phyloP scores from a whole-genome alignment of 495 filamentous ascomycete genomes.

The Xylaria flabelliformis region DNA sequence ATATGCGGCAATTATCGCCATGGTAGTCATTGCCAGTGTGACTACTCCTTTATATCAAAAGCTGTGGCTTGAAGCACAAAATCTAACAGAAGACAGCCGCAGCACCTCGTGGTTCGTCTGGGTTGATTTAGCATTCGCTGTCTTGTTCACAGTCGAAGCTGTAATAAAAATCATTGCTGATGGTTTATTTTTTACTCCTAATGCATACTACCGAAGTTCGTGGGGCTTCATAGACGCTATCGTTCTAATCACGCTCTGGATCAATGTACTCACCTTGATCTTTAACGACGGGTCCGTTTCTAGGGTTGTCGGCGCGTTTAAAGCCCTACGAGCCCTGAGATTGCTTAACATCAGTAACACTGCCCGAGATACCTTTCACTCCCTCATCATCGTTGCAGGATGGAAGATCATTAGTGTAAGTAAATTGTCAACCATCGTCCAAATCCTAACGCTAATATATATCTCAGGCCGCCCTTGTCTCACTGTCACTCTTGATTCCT shows the following conservation, averaged over 20 bases:
- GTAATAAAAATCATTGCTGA: constrained; percentile 94
- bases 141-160: constrained; percentile 86
- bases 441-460: constrained; percentile 18
- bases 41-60: constrained; percentile 94
- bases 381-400: constrained; percentile 88
- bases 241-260: constrained; percentile 93
- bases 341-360: constrained; percentile 96
- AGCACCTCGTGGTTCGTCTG: constrained; percentile 89
- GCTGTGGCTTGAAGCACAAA: constrained; percentile 70
- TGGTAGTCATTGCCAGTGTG: constrained; percentile 94
- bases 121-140: constrained; percentile 87
- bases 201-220: constrained; percentile 94
- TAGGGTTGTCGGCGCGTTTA: constrained; percentile 93
- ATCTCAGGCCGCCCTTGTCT: constrained; percentile 81
- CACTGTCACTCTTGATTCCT: constrained; percentile 90
- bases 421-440: constrained; percentile 14
- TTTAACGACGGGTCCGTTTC: constrained; percentile 80
- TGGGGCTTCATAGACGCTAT: constrained; percentile 97
- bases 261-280: constrained; percentile 86
- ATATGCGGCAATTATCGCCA: constrained; percentile 92
- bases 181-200: constrained; percentile 95
- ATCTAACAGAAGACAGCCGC: constrained; percentile 45
- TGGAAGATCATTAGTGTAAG: constrained; percentile 79
- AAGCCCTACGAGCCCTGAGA: constrained; percentile 91
- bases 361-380: constrained; percentile 95